Percentiles rank a stretch among this genome's conserved stretches.
These are phyloP conservation scores for Trichoderma simmonsii DNA, from an alignment of 2,329 filamentous ascomycete species.

Conservation along the genomic window DNA sequence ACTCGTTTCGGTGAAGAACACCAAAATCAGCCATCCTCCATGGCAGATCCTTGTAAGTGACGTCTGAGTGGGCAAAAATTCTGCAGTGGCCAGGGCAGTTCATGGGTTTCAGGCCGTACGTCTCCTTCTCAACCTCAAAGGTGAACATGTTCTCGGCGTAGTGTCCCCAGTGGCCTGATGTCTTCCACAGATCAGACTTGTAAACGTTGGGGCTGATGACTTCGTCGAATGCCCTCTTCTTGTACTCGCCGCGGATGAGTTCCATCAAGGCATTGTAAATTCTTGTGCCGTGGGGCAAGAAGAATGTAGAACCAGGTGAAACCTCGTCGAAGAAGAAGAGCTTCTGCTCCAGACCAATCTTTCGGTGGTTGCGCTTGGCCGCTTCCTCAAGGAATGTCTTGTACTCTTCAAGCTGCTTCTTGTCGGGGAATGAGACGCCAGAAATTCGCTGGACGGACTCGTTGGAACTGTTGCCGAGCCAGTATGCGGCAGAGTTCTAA, in stretches of 20 bases:
- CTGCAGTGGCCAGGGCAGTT: constrained; percentile 95
- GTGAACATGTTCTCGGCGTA: constrained; percentile 87
- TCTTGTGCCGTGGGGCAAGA: constrained; percentile 85
- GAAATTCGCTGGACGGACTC: constrained; percentile 96
- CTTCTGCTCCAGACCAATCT: constrained; percentile 92
- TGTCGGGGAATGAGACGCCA: constrained; percentile 91
- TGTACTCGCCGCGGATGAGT: constrained; percentile 84
- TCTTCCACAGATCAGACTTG: constrained; percentile 90
- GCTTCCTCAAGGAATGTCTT: constrained; percentile 95
- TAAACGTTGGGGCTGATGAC: constrained; percentile 95
- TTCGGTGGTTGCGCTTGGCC: constrained; percentile 93
- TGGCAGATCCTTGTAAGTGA: constrained; percentile 82
- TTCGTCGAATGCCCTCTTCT: constrained; percentile 89
- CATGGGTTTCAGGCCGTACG: constrained; percentile 83
- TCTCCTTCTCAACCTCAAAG: constrained; percentile 73
- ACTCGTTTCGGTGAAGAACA: constrained; percentile 91
- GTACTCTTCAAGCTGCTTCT: constrained; percentile 90
- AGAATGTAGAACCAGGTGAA: constrained; percentile 92
- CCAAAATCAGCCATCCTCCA: constrained; percentile 94
- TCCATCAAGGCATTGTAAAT: constrained; percentile 87
- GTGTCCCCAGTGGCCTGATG: constrained; percentile 83
- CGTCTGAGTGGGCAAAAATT: constrained; percentile 78
- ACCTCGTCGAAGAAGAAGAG: constrained; percentile 95
- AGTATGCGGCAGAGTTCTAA: constrained; percentile 72
- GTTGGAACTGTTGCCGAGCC: constrained; percentile 88